phyloP scores from a whole-genome alignment of 805 yeast species.

The Hanseniaspora nectarophila region DNA sequence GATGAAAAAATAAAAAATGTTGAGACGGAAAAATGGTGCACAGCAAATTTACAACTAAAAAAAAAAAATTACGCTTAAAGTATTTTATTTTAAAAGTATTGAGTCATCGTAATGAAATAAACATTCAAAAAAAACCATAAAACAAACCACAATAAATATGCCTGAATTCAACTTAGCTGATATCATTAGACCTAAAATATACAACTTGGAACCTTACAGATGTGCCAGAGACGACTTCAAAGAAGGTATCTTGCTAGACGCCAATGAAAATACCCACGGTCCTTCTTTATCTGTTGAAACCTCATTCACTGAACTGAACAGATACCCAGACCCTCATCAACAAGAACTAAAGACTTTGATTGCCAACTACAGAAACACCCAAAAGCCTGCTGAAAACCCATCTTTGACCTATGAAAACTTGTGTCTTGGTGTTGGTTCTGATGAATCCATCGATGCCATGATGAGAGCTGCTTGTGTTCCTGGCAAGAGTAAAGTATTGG shows the following conservation, averaged over 20 bases:
- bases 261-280: slow-evolving; percentile 92
- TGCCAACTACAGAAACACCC: slow-evolving; percentile 53
- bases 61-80: too few species aligned
- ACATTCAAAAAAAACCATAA: background rate
- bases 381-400: slow-evolving; percentile 18
- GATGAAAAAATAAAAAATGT: too few species aligned
- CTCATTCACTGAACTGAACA: slow-evolving; percentile 53
- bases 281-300: slow-evolving; percentile 49
- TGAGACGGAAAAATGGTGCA: too few species aligned
- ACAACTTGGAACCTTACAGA: slow-evolving; percentile 73
- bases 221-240: slow-evolving; percentile 95
- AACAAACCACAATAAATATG: background rate
- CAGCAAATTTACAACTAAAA: too few species aligned
- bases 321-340: slow-evolving; percentile 98
- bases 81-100: background rate
- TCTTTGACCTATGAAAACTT: slow-evolving; percentile 51
- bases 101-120: background rate
- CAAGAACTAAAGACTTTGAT: slow-evolving; percentile 57
- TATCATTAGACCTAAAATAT: slow-evolving; percentile 75
- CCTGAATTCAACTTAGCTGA: slow-evolving; percentile 22
- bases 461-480: slow-evolving; percentile 79
- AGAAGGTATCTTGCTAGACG: slow-evolving; percentile 80
- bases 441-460: slow-evolving; percentile 83
- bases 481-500: slow-evolving; percentile 65
- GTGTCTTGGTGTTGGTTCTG: slow-evolving; percentile 94